These are phyloP conservation scores for Trichocomaceae sp. DNA, from an alignment of 2,329 filamentous ascomycete genomes.

Conservation along the genomic window DNA sequence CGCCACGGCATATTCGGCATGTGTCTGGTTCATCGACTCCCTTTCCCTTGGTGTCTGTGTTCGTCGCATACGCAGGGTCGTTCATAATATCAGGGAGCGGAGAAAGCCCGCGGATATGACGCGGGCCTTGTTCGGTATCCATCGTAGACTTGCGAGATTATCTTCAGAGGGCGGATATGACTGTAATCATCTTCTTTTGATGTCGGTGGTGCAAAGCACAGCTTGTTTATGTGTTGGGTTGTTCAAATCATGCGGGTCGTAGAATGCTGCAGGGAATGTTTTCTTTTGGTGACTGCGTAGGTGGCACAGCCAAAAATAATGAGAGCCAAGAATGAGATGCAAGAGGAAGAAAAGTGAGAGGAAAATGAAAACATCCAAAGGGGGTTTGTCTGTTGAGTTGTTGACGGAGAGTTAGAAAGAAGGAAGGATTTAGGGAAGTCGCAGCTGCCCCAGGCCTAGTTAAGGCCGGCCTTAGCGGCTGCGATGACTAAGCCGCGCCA, in stretches of 20 bases:
- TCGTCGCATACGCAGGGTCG: constrained; percentile 46
- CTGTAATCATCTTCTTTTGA: constrained; percentile 5
- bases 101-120: constrained; percentile 17
- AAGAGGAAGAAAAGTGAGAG: not conserved
- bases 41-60: constrained; percentile 31
- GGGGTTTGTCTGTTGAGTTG: no score
- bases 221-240: constrained; percentile 4
- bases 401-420: no score
- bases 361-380: not conserved
- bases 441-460: not conserved
- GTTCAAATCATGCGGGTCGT: constrained; percentile 1
- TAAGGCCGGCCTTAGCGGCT: not conserved
- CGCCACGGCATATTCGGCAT: constrained; percentile 94
- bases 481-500: not conserved
- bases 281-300: not conserved
- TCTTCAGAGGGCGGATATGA: not conserved
- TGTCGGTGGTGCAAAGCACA: constrained; percentile 11
- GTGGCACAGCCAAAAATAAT: not conserved
- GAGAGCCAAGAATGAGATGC: not conserved
- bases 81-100: constrained; percentile 51
- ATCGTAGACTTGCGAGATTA: constrained; percentile 17
- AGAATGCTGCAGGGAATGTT: not conserved
- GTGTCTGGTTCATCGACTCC: constrained; percentile 60
- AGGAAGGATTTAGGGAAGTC: no score
- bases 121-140: constrained; percentile 22